These are phyloP conservation scores for Lentinula guzmanii DNA, from an alignment of 768 basidiomycete genomes.

Conservation along the genomic window DNA sequence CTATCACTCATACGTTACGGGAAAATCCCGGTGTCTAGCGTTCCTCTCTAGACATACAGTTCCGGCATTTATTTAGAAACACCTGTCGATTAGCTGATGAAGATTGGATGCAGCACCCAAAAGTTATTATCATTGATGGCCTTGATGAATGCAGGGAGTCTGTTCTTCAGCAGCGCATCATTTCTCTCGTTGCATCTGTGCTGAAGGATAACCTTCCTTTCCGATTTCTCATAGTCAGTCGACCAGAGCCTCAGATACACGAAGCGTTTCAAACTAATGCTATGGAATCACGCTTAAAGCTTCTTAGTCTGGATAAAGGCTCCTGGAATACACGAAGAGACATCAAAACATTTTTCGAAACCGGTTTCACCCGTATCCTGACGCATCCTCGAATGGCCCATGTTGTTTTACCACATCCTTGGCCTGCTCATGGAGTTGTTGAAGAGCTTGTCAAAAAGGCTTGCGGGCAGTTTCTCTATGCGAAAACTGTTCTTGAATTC, in stretches of 20 bases:
- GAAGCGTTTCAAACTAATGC: neutral
- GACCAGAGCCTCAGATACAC: constrained; percentile 20
- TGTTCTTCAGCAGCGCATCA: constrained; percentile 4
- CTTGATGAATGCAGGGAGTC: constrained; percentile 21
- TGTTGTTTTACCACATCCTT: constrained; percentile 4
- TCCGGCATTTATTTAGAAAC: constrained; percentile 12
- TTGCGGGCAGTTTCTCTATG: neutral
- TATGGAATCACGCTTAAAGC: constrained; percentile 5
- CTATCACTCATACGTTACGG: constrained; percentile 11
- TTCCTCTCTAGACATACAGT: constrained; percentile 11
- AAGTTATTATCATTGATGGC: constrained; percentile 18
- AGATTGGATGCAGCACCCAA: neutral
- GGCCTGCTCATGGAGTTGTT: constrained; percentile 17
- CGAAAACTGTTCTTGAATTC: neutral
- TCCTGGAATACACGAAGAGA: constrained; percentile 8
- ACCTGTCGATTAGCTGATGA: constrained; percentile 3
- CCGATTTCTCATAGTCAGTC: constrained; percentile 19
- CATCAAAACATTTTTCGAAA: constrained; percentile 12
- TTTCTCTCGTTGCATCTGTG: neutral
- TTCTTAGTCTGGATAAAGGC: neutral
- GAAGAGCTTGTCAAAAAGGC: constrained; percentile 12
- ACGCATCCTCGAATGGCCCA: neutral
- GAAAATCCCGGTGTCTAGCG: constrained; percentile 12
- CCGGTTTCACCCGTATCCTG: constrained; percentile 11
- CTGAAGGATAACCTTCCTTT: constrained; percentile 11